Percentiles rank a stretch among this genome's conserved stretches.
Conservation (phyloP, 306 rosid species). For the Heteromeles arbutifolia region DNA sequence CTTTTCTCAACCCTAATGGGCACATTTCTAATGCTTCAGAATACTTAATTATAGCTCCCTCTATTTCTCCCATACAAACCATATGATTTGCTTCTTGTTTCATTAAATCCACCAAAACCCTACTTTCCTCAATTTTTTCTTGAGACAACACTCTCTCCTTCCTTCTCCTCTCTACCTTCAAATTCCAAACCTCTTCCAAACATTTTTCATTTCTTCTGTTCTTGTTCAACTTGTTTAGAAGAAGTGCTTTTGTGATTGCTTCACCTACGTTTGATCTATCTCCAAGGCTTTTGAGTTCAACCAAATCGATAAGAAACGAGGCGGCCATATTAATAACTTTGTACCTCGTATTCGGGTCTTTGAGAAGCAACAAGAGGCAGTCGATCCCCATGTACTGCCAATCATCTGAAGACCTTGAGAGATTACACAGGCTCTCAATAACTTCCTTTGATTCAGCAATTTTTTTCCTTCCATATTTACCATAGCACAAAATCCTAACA, state of each 20-base stretch:
- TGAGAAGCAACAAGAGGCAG: conserved; percentile 69
- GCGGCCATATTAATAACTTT: conserved; percentile 39
- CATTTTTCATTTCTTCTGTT: conserved; percentile 6
- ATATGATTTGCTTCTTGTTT: conserved; percentile 46
- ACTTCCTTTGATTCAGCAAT: conserved; percentile 40
- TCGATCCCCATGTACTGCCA: conserved; percentile 84
- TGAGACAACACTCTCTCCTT: conserved; percentile 28
- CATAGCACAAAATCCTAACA: conserved; percentile 57
- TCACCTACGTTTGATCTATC: conserved; percentile 50
- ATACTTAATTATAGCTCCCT: conserved; percentile 46
- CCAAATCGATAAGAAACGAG: conserved; percentile 46
- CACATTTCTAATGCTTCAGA: conserved; percentile 48
- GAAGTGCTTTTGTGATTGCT: conserved; percentile 40
- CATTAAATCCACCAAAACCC: conserved; percentile 26
- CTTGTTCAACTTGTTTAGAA: conserved; percentile 7
- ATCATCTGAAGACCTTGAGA: conserved; percentile 77
- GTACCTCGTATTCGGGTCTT: conserved; percentile 56
- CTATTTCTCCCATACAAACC: conserved; percentile 45
- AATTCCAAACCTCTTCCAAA: conserved; percentile 27
- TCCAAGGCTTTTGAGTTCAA: conserved; percentile 51
- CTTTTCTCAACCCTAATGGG: conserved; percentile 44
- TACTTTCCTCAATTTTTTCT: conserved; percentile 33
- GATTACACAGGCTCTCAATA: conserved; percentile 39
- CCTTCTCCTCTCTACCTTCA: conserved; percentile 30
- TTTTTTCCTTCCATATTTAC: conserved; percentile 44